Percentiles rank a stretch among this genome's conserved stretches.
Evolutionary conservation across 1,284 basidiomycete genomes (phyloP).

Genomic region (Irpex sp.): DNA sequence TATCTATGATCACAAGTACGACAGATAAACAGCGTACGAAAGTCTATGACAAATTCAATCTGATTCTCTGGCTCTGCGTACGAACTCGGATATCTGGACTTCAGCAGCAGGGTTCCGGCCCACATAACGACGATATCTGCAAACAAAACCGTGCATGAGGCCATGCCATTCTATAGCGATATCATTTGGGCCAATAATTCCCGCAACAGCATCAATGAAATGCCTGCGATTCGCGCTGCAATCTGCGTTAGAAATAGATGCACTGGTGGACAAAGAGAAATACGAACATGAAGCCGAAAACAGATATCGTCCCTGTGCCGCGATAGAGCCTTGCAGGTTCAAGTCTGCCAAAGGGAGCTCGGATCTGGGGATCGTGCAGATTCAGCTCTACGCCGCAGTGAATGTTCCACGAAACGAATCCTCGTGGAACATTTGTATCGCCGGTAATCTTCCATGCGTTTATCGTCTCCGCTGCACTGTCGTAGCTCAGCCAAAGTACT

Average conservation of each 20-base stretch:
- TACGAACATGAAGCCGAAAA: too few species aligned
- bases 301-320: too few species aligned
- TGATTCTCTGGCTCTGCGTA: background rate
- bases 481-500: conserved; percentile 20
- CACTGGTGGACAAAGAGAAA: too few species aligned
- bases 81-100: background rate
- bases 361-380: too few species aligned
- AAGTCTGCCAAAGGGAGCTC: too few species aligned
- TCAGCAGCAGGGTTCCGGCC: background rate
- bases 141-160: background rate
- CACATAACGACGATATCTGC: background rate
- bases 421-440: conserved; percentile 25
- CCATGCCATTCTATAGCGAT: background rate
- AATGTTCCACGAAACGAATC: conserved; percentile 5
- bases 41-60: too few species aligned
- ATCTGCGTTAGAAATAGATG: too few species aligned
- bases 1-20: too few species aligned
- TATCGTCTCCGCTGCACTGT: conserved; percentile 7
- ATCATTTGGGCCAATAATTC: background rate
- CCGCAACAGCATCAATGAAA: background rate
- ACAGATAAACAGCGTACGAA: too few species aligned
- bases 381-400: too few species aligned
- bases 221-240: too few species aligned
- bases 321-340: too few species aligned
- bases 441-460: conserved; percentile 26